Percentiles rank a stretch among this genome's conserved stretches.
Evolutionary conservation across 2,329 filamentous ascomycete species (phyloP).

Genomic region (Alternaria sp.): DNA sequence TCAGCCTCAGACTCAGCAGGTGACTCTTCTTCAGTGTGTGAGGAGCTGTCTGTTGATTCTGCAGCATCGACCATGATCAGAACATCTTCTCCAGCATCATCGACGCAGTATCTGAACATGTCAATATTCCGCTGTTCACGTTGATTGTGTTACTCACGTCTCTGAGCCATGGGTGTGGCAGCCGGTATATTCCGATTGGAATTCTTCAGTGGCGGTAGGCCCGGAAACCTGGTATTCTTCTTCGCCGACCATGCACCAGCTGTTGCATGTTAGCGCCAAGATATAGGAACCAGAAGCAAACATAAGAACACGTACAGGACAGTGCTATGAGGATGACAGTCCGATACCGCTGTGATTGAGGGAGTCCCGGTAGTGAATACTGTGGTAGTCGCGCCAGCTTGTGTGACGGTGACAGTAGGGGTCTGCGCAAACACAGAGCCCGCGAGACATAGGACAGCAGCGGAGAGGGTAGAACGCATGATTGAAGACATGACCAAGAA

Average conservation of each 20-base stretch:
- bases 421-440: conserved; percentile 29
- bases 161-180: conserved; percentile 70
- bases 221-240: conserved; percentile 58
- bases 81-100: conserved; percentile 68
- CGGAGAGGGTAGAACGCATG: conserved; percentile 5
- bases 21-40: conserved; percentile 25
- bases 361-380: conserved; percentile 20
- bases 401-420: conserved; percentile 15
- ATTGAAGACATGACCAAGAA: conserved; percentile 24
- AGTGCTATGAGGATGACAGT: conserved; percentile 61
- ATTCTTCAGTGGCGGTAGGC: conserved; percentile 64
- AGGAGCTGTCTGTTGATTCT: conserved; percentile 22
- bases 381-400: conserved; percentile 7
- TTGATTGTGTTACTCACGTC: conserved; percentile 57
- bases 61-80: conserved; percentile 57
- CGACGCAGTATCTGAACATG: conserved; percentile 67
- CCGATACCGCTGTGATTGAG: conserved; percentile 59
- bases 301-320: conserved; percentile 50
- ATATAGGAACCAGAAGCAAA: not conserved
- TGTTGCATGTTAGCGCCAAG: conserved; percentile 31
- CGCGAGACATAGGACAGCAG: conserved; percentile 17
- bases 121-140: conserved; percentile 8
- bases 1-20: conserved; percentile 21
- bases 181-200: conserved; percentile 69
- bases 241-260: conserved; percentile 56